A percentile compares a stretch with the other conserved stretches of the same genome.
Conservation (phyloP, 305 asterid genomes). For the Solanum hybrid region DNA sequence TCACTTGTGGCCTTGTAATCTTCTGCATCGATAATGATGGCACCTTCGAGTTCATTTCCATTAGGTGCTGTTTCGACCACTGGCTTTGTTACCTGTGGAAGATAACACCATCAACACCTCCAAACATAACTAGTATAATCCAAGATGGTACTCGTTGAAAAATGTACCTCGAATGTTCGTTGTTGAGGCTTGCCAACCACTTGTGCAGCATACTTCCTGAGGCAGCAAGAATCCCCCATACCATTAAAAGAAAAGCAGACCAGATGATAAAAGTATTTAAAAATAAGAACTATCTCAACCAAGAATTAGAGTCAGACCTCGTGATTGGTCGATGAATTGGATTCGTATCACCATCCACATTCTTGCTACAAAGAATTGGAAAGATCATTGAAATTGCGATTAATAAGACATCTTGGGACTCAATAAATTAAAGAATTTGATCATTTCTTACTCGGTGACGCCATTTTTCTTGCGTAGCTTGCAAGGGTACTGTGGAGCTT, state of each 20-base stretch:
- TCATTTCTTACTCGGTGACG: slow-evolving; percentile 28
- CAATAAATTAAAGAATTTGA: neutral
- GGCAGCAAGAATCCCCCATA: neutral
- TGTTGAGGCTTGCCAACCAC: slow-evolving; percentile 37
- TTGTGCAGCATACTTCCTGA: slow-evolving; percentile 49
- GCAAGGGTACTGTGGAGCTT: slow-evolving; percentile 32
- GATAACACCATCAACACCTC: neutral
- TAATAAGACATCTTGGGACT: neutral
- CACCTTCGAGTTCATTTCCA: neutral
- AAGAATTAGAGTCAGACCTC: slow-evolving; percentile 32
- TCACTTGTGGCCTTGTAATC: slow-evolving; percentile 12
- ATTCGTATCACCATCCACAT: slow-evolving; percentile 17
- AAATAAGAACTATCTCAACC: neutral
- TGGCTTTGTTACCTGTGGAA: neutral
- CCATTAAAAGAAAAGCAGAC: neutral
- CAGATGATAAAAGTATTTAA: neutral
- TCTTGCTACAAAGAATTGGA: slow-evolving; percentile 23
- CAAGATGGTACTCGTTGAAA: neutral
- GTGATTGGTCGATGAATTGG: slow-evolving; percentile 57
- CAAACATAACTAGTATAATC: neutral
- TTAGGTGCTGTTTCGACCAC: neutral
- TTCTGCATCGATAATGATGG: neutral
- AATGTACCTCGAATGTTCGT: neutral
- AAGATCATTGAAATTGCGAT: no score
- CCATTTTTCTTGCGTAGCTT: slow-evolving; percentile 52